Percentiles rank a stretch among this genome's conserved stretches.
phyloP scores from a whole-genome alignment of 2,329 filamentous ascomycete species.

The Hyphodiscus sp. region DNA sequence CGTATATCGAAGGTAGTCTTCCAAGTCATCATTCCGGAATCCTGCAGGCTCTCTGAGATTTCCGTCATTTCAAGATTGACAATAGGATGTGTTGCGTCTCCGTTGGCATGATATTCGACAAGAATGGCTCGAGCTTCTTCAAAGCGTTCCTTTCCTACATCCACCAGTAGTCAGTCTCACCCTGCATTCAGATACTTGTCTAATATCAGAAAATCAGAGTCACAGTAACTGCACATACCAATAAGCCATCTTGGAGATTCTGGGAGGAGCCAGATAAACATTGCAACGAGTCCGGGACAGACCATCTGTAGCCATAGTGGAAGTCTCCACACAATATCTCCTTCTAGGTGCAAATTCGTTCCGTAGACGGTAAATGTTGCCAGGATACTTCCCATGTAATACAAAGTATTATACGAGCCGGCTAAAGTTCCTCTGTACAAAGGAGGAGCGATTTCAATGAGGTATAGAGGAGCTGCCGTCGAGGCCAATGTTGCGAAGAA shows the following conservation, averaged over 20 bases:
- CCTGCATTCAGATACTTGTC: neutral
- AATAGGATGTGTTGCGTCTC: slow-evolving; percentile 37
- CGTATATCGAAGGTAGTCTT: slow-evolving; percentile 38
- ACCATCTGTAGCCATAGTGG: slow-evolving; percentile 40
- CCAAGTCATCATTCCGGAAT: neutral
- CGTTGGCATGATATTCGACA: slow-evolving; percentile 27
- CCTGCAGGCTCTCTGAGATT: slow-evolving; percentile 37
- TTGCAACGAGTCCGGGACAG: slow-evolving; percentile 23
- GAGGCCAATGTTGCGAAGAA: slow-evolving; percentile 51
- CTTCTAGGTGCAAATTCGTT: neutral
- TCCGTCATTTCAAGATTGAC: slow-evolving; percentile 43
- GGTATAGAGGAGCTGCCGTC: slow-evolving; percentile 51
- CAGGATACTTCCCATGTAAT: slow-evolving; percentile 39
- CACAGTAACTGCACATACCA: slow-evolving; percentile 29
- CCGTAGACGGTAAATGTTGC: slow-evolving; percentile 34
- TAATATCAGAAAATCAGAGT: neutral
- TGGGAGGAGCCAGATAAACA: slow-evolving; percentile 37
- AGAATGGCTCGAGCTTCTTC: slow-evolving; percentile 44
- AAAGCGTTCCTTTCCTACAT: slow-evolving; percentile 31
- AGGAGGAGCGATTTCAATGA: slow-evolving; percentile 55
- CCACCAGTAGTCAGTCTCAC: neutral
- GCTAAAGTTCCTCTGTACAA: slow-evolving; percentile 51
- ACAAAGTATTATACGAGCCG: slow-evolving; percentile 42
- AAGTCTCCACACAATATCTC: slow-evolving; percentile 39
- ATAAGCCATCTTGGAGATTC: slow-evolving; percentile 51